Evolutionary conservation across 139 green algal genomes (phyloP).

Genomic region (Chlorella sp.): DNA sequence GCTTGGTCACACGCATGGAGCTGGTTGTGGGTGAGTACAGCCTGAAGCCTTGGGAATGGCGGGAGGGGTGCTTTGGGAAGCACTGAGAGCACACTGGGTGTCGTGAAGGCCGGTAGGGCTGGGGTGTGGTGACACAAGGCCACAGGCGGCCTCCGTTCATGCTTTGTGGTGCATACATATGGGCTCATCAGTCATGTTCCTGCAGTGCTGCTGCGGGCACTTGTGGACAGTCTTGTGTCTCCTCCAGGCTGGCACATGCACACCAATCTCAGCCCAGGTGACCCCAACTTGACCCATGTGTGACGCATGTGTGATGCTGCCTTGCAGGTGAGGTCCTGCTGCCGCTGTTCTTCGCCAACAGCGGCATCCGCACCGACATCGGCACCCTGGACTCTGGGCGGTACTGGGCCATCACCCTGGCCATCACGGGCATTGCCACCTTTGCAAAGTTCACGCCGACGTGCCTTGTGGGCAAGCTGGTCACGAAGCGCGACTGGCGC

Average conservation of each 20-base stretch:
- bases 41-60: too few species aligned
- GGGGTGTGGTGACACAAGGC: too few species aligned
- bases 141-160: too few species aligned
- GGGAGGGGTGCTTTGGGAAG: too few species aligned
- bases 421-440: constrained; percentile 18
- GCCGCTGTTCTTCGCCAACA: constrained; percentile 26
- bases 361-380: constrained; percentile 24
- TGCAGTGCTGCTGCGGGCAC: neutral
- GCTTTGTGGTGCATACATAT: neutral
- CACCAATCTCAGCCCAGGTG: neutral
- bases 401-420: constrained; percentile 23
- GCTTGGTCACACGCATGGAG: constrained; percentile 34
- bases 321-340: constrained; percentile 18
- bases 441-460: constrained; percentile 21
- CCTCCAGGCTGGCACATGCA: neutral
- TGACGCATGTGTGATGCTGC: neutral
- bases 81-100: neutral
- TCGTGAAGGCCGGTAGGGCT: neutral
- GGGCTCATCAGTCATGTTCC: neutral
- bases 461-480: constrained; percentile 9
- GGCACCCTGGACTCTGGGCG: constrained; percentile 12
- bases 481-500: constrained; percentile 15
- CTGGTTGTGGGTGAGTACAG: constrained; percentile 16
- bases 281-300: neutral
- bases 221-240: neutral